Base-by-base conservation (phyloP, 495 filamentous ascomycete genomes). In the Thermochaetoides thermophila region DNA sequence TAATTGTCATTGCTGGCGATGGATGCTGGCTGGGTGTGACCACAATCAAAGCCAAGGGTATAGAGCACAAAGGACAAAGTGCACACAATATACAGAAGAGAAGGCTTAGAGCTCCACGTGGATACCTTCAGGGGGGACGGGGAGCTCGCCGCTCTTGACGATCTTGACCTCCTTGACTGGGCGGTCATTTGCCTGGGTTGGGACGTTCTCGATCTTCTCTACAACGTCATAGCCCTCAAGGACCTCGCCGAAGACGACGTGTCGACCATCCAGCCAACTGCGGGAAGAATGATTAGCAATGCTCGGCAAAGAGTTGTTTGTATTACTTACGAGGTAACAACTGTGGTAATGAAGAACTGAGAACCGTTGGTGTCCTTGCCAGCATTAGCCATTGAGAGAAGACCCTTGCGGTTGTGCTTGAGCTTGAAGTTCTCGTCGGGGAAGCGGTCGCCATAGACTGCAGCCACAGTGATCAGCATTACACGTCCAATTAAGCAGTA, bases 401-500 rank as follows among this genome's bases (percentile, higher is more conserved):
- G 50, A 51, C 73, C 65, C 50, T 62, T 63, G 57, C 68, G 71
- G 53, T 62, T 55, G 64, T 74, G 71, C 73, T 91, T 92, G 38
- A 97, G 71, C 78, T 96, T 97, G 75, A 97, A 97, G 78, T 96
- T 97, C 80, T 97, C 89, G 60, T 97, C 89, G 32, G 70, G 50
- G 62, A 96, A 97, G 65, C 87, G 93, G 42, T 76, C 71, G 46
- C 89, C 89, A 57, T 96, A 97, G 64, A 97, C 69, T 74, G 27
- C 13, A 35, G 16, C 7, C 15, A 28, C 1, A 10, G 0, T 5
- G 2, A 36, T 48, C 17, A 49, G 37, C 29, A 15, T 11, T 19
- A 29, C 11, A 7, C 15, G 2, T 11, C 16, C 14, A 12, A 22
- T 10, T 12, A 5, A 15, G 15, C 1, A 5, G 3, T 4, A 23